Conservation (phyloP, 2,329 filamentous ascomycete species). For the Catunica adiposa region DNA sequence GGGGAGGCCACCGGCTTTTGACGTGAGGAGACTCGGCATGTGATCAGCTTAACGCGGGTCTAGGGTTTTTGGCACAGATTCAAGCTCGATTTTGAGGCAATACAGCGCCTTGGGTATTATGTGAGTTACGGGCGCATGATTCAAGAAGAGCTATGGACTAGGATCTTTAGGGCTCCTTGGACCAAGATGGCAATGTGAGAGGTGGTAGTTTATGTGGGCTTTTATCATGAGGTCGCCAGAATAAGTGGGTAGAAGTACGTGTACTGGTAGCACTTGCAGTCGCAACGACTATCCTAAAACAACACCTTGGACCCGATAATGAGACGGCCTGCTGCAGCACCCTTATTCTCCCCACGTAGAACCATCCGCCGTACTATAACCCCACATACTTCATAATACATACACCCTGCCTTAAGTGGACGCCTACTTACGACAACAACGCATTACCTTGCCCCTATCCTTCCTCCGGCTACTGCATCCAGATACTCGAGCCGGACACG, state of each 20-base stretch:
- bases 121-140: not conserved
- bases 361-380: not conserved
- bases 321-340: not conserved
- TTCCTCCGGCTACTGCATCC: not conserved
- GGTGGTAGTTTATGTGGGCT: not conserved
- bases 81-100: too few species aligned
- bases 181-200: not conserved
- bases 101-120: too few species aligned
- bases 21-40: not conserved
- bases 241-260: not conserved
- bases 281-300: conserved; percentile 1
- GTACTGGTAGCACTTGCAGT: not conserved
- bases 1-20: not conserved
- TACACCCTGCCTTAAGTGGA: not conserved
- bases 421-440: not conserved
- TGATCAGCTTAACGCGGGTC: not conserved
- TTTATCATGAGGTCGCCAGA: not conserved
- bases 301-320: not conserved
- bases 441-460: not conserved
- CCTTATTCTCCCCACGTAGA: not conserved
- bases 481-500: not conserved
- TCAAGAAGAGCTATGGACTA: not conserved
- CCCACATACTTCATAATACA: not conserved
- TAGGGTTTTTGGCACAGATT: too few species aligned
- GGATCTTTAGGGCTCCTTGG: not conserved